Conservation (phyloP, 1,284 basidiomycete genomes). For the Malassezia sympodialis region DNA sequence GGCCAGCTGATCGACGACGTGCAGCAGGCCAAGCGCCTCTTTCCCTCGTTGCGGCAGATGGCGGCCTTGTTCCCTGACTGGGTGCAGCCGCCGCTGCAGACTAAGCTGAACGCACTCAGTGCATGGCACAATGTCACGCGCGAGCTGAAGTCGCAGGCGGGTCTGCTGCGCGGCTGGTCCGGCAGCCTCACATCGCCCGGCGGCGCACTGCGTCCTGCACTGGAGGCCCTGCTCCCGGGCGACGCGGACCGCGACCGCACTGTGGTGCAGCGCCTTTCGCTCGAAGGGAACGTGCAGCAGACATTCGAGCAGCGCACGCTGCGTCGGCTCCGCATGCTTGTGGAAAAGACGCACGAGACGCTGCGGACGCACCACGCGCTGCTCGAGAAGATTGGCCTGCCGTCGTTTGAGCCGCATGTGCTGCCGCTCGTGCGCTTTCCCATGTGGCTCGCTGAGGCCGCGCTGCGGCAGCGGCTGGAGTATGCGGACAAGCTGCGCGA, state of each 20-base stretch:
- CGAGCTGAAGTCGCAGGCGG: constrained; percentile 31
- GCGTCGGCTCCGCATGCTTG: constrained; percentile 71
- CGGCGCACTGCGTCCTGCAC: constrained; percentile 1
- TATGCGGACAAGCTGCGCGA: constrained; percentile 77
- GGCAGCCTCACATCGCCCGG: constrained; percentile 24
- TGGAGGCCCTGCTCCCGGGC: not conserved
- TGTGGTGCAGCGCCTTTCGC: constrained; percentile 87
- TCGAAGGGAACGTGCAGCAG: constrained; percentile 85
- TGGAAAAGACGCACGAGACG: constrained; percentile 74
- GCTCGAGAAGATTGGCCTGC: constrained; percentile 75
- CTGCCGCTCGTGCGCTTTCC: constrained; percentile 88
- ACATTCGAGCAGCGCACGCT: constrained; percentile 91
- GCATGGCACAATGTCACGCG: constrained; percentile 42
- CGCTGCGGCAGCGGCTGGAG: constrained; percentile 75
- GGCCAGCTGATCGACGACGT: constrained; percentile 30
- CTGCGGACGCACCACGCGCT: constrained; percentile 67
- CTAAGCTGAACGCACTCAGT: constrained; percentile 39
- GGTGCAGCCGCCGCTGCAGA: constrained; percentile 27
- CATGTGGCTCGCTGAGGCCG: constrained; percentile 82
- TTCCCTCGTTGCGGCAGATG: constrained; percentile 35
- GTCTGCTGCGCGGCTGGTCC: constrained; percentile 43
- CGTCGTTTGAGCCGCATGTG: constrained; percentile 84
- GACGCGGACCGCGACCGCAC: constrained; percentile 26
- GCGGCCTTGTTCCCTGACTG: constrained; percentile 37
- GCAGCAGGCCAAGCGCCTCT: constrained; percentile 40